Percentiles rank a stretch among this genome's conserved stretches.
phyloP scores from a whole-genome alignment of 371 early-diverging fungal species.

The Thermomucor indicae-seudaticae region DNA sequence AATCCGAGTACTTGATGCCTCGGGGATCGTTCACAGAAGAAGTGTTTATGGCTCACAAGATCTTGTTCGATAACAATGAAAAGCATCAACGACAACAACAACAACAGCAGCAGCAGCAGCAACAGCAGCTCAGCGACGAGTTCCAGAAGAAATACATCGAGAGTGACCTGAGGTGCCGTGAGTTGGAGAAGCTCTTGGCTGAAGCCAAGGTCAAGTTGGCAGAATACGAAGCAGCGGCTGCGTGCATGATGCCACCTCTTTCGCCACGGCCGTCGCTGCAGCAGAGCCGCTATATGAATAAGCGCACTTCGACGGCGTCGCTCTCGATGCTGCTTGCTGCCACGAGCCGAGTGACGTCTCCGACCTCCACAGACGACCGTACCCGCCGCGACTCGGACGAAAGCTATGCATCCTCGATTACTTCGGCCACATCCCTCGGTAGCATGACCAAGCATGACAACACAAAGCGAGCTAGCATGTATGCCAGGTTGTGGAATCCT shows the following conservation, averaged over 20 bases:
- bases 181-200: constrained; percentile 44
- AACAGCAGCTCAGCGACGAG: constrained; percentile 8
- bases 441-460: constrained; percentile 16
- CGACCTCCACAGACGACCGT: constrained; percentile 15
- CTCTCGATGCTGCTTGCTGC: constrained; percentile 26
- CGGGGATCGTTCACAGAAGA: constrained; percentile 39
- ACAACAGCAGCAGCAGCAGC: constrained; percentile 4
- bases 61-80: constrained; percentile 33
- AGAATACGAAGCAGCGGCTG: constrained; percentile 31
- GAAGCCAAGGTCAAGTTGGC: constrained; percentile 45
- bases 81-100: too few relatives aligned
- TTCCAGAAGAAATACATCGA: constrained; percentile 36
- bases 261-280: constrained; percentile 6
- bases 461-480: constrained; percentile 43
- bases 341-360: constrained; percentile 18
- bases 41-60: constrained; percentile 40
- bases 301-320: constrained; percentile 24
- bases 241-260: constrained; percentile 1
- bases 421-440: constrained; percentile 29
- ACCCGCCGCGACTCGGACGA: constrained; percentile 25
- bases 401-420: constrained; percentile 36
- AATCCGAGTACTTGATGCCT: constrained; percentile 36
- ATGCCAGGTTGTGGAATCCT: constrained; percentile 38
- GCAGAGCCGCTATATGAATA: too few relatives aligned
- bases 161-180: constrained; percentile 44